Percentiles rank a stretch among this genome's conserved stretches.
Evolutionary conservation across 129 eudicot species (phyloP).

Genomic region (Escallonia herrerae): DNA sequence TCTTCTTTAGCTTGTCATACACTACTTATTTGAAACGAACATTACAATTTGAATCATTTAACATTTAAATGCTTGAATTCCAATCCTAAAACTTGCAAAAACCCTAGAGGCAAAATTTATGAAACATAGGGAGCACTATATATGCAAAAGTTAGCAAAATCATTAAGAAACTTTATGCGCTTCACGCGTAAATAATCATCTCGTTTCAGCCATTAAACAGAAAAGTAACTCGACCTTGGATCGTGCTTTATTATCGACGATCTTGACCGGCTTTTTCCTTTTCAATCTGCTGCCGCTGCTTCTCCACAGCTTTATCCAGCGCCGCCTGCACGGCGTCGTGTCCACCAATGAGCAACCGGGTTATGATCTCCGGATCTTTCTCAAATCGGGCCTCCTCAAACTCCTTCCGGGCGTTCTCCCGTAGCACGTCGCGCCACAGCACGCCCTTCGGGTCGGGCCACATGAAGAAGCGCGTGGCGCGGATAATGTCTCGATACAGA

Average conservation of each 20-base stretch:
- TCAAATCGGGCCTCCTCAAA: constrained; percentile 84
- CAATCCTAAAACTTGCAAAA: too few species aligned
- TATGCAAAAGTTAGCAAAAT: too few species aligned
- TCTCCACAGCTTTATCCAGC: constrained; percentile 79
- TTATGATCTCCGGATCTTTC: constrained; percentile 78
- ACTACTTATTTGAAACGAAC: too few species aligned
- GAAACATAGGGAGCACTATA: too few species aligned
- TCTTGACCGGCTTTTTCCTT: constrained; percentile 46
- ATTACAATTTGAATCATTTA: too few species aligned
- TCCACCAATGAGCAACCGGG: constrained; percentile 75
- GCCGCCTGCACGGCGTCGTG: constrained; percentile 79
- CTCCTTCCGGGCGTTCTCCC: constrained; percentile 80
- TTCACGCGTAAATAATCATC: too few species aligned
- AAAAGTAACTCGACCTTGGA: too few species aligned
- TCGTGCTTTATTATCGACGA: constrained; percentile 33
- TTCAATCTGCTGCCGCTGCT: constrained; percentile 72
- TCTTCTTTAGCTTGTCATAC: too few species aligned
- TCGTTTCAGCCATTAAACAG: too few species aligned
- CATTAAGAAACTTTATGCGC: too few species aligned
- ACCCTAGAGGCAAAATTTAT: too few species aligned
- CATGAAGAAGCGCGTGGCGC: constrained; percentile 79
- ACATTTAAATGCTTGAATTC: too few species aligned
- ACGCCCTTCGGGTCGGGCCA: constrained; percentile 73
- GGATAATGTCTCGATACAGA: constrained; percentile 75
- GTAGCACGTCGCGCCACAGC: constrained; percentile 75